Base-by-base conservation (phyloP, 495 filamentous ascomycete genomes). In the Ascobolus immersus region DNA sequence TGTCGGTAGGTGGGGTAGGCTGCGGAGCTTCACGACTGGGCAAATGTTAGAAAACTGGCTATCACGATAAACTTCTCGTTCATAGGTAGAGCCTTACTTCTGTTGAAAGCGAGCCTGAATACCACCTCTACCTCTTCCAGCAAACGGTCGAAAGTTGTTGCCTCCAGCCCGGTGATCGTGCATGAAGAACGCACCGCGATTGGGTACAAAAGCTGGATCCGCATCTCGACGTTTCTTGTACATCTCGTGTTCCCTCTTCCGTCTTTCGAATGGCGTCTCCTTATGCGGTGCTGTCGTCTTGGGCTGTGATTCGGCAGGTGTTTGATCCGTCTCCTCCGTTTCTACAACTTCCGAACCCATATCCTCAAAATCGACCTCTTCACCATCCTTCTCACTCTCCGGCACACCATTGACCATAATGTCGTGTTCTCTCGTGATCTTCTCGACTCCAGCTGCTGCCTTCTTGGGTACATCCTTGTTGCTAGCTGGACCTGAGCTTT, bases 121-220 rank as follows among this genome's bases (percentile, higher is more conserved):
- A 3, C 62, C 60, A 5, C 64, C 63, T 48, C 62, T 49, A 15
- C 61, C 65, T 40, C 61, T 48, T 45, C 44, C 36, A 36, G 71
- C 62, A 49, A 70, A 79, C 27, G 71, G 71, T 32, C 73, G 60
- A 41, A 77, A 77, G 24, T 72, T 73, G 48, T 82, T 86, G 17
- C 69, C 61, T 21, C 73, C 74, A 33, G 77, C 69, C 38, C 82
- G 66, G 43, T 90, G 80, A 50, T 96, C 86, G 52, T 96, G 86
- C 60, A 94, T 71, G 59, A 93, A 96, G 60, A 96, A 96, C 34
- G 71, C 73, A 17, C 86, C 86, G 32, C 89, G 65, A 44, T 89
- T 94, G 34, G 86, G 86, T 21, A 94, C 81, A 52, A 91, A 90
- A 20, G 84, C 71, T 27, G 86, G 86, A 55, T 93, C 79, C 39